Evolutionary conservation across 805 yeast genomes (phyloP).

Genomic region (Saccharomycopsis sp.): DNA sequence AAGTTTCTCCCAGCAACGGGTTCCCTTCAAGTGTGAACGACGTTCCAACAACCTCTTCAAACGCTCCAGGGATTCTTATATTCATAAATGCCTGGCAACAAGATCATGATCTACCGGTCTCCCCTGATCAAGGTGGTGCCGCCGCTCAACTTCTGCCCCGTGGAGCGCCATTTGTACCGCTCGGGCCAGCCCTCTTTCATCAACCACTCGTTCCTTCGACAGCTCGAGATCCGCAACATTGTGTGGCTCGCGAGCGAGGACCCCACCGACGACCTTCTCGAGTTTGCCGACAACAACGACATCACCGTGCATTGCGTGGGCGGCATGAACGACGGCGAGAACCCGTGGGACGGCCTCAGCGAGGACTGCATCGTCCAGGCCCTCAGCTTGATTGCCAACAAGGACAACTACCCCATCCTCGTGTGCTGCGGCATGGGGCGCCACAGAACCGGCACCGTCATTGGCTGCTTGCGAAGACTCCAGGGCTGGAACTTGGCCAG

Average conservation of each 20-base stretch:
- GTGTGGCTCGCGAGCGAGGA: conserved; percentile 95
- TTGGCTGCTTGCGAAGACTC: conserved; percentile 83
- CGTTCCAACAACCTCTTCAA: too few relatives aligned
- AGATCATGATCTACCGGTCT: conserved; percentile 35
- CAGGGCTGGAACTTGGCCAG: conserved; percentile 97
- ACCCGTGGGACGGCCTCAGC: conserved; percentile 94
- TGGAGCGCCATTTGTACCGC: conserved; percentile 76
- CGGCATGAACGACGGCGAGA: conserved; percentile 55
- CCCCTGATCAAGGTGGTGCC: conserved; percentile 74
- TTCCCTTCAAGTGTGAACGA: too few relatives aligned
- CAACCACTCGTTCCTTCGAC: conserved; percentile 75
- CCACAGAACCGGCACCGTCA: conserved; percentile 93
- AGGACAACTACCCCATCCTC: conserved; percentile 70
- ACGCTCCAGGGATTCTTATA: too few relatives aligned
- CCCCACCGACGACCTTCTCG: conserved; percentile 80
- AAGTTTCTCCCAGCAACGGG: too few relatives aligned
- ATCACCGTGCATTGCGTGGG: conserved; percentile 80
- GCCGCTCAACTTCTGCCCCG: conserved; percentile 92
- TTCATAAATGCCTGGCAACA: too few relatives aligned
- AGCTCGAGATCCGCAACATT: conserved; percentile 66
- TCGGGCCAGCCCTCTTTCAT: conserved; percentile 95
- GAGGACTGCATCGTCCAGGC: conserved; percentile 76
- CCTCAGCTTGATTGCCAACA: conserved; percentile 61
- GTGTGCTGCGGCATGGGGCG: conserved; percentile 99
- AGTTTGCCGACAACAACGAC: conserved; percentile 63